Conservation (phyloP, 768 basidiomycete genomes). For the Leccinum sublutescens region DNA sequence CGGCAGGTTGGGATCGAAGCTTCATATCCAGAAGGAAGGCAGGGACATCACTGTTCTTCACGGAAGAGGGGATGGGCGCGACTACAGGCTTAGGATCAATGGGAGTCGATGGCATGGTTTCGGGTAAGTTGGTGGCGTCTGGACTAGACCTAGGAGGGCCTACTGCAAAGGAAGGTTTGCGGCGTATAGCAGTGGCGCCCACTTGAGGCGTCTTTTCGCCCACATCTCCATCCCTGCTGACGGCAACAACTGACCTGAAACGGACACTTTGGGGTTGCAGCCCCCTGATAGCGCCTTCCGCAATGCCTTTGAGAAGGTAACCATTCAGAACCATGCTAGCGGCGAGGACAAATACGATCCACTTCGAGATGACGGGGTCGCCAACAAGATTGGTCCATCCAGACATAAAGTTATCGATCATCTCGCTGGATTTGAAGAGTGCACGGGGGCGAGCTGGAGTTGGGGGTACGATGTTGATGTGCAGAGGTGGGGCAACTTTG, state of each 20-base stretch:
- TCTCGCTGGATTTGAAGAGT: conserved; percentile 43
- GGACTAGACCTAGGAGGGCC: conserved; percentile 21
- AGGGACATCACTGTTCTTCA: conserved; percentile 24
- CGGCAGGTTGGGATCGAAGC: conserved; percentile 27
- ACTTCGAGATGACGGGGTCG: conserved; percentile 92
- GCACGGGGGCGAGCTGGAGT: conserved; percentile 29
- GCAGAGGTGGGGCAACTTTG: conserved; percentile 60
- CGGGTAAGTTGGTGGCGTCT: conserved; percentile 14
- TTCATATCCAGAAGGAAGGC: conserved; percentile 35
- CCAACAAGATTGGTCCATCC: conserved; percentile 90
- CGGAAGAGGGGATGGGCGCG: conserved; percentile 25
- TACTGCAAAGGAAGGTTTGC: conserved; percentile 25
- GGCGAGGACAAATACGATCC: conserved; percentile 87
- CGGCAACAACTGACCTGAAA: conserved; percentile 25
- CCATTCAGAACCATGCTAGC: conserved; percentile 90
- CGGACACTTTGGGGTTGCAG: conserved; percentile 31
- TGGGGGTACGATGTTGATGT: conserved; percentile 47
- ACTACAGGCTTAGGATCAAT: conserved; percentile 15
- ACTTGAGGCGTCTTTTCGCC: conserved; percentile 20
- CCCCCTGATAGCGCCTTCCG: conserved; percentile 46
- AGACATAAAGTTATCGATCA: conserved; percentile 84
- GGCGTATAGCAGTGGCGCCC: conserved; percentile 9
- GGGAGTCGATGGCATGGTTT: conserved; percentile 14
- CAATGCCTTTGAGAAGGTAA: conserved; percentile 86
- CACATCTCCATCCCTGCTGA: conserved; percentile 21